Conservation (phyloP, 257 asterid genomes). For the Jasminum sambac region DNA sequence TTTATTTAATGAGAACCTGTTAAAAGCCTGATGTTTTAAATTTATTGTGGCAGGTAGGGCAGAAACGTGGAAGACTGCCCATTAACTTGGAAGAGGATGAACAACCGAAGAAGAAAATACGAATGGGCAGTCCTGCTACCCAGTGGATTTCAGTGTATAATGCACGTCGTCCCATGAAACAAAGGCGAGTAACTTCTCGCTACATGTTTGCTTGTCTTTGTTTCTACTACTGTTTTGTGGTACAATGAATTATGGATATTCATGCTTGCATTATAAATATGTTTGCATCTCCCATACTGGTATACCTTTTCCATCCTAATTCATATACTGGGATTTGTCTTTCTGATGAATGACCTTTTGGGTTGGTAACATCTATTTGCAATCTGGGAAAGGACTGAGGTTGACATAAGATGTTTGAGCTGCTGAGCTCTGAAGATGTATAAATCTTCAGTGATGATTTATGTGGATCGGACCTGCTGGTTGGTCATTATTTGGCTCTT, state of each 20-base stretch:
- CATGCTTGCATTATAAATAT: not conserved
- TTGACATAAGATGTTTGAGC: too few species aligned
- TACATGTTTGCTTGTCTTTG: not conserved
- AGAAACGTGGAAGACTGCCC: constrained; percentile 87
- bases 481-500: too few species aligned
- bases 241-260: not conserved
- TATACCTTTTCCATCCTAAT: not conserved
- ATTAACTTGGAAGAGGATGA: constrained; percentile 94
- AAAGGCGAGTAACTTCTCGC: constrained; percentile 49
- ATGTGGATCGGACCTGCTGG: too few species aligned
- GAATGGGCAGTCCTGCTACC: constrained; percentile 95
- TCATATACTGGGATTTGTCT: not conserved
- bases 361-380: not conserved
- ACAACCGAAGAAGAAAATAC: constrained; percentile 96
- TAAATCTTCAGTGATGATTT: too few species aligned
- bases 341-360: not conserved
- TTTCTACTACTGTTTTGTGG: not conserved
- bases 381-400: not conserved
- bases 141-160: constrained; percentile 97
- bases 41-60: constrained; percentile 63
- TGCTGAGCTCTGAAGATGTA: too few species aligned
- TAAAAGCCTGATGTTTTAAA: not conserved
- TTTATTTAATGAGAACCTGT: not conserved
- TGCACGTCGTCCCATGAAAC: constrained; percentile 98
- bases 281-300: not conserved